phyloP scores from a whole-genome alignment of 768 basidiomycete species.

The Tulasnella sp. region DNA sequence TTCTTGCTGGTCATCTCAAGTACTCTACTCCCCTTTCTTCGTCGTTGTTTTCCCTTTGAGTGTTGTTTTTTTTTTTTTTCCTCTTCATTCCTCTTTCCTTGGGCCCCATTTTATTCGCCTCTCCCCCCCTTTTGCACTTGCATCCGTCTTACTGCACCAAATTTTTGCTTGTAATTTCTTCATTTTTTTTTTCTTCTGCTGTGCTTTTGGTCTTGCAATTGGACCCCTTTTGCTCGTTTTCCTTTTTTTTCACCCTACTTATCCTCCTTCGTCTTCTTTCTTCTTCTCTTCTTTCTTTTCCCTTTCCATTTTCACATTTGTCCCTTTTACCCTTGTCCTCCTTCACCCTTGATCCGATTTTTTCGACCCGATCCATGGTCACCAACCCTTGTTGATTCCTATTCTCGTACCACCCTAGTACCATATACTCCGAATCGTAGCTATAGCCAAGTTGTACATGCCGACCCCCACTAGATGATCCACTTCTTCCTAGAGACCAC shows the following conservation, averaged over 20 bases:
- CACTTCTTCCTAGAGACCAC: not conserved
- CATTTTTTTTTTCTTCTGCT: not conserved
- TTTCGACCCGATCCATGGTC: not conserved
- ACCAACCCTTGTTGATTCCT: not conserved
- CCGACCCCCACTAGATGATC: not conserved
- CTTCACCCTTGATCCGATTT: not conserved
- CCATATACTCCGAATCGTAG: not conserved
- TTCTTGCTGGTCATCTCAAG: not conserved
- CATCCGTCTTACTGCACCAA: not conserved
- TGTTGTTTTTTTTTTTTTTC: not conserved
- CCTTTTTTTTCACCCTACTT: conserved; percentile 2
- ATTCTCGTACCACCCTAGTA: not conserved
- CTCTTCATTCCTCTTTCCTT: not conserved
- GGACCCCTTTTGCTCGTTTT: not conserved
- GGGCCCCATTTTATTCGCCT: not conserved
- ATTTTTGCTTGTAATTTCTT: not conserved
- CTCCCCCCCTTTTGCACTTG: not conserved
- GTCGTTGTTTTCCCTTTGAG: not conserved
- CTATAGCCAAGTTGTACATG: not conserved
- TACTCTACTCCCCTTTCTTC: not conserved
- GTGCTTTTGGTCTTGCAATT: not conserved
- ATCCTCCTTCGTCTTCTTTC: not conserved
- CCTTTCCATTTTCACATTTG: not conserved
- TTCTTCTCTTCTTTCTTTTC: not conserved
- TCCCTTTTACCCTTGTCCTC: not conserved